phyloP scores from a whole-genome alignment of 2,329 filamentous ascomycete genomes.

The Seiridium cupressi region DNA sequence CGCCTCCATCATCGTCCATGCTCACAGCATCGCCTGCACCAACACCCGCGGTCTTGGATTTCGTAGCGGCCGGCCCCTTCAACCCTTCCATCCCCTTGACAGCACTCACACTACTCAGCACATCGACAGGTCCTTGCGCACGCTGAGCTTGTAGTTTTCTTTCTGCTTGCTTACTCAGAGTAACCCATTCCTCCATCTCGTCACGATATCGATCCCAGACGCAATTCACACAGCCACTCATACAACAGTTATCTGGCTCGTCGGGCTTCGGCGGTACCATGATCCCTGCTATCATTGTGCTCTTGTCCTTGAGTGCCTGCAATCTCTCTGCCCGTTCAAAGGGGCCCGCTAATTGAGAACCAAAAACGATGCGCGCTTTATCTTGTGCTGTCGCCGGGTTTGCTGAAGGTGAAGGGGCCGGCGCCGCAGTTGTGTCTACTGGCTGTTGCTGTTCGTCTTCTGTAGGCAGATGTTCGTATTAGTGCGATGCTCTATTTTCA shows the following conservation, averaged over 20 bases:
- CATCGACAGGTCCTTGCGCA: slow-evolving; percentile 11
- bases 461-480: neutral
- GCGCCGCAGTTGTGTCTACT: slow-evolving; percentile 9
- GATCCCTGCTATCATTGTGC: slow-evolving; percentile 72
- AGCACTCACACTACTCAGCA: slow-evolving; percentile 9
- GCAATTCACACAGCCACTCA: slow-evolving; percentile 97
- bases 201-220: slow-evolving; percentile 93
- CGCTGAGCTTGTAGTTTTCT: slow-evolving; percentile 42
- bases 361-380: slow-evolving; percentile 72
- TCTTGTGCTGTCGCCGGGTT: slow-evolving; percentile 48
- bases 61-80: slow-evolving; percentile 25
- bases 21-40: slow-evolving; percentile 42
- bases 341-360: slow-evolving; percentile 73
- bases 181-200: slow-evolving; percentile 86
- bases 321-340: slow-evolving; percentile 63
- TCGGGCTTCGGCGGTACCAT: slow-evolving; percentile 78
- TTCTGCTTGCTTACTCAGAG: slow-evolving; percentile 62
- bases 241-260: slow-evolving; percentile 98
- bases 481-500: neutral
- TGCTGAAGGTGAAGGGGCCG: slow-evolving; percentile 24
- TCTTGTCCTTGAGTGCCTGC: slow-evolving; percentile 55
- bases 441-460: slow-evolving; percentile 6
- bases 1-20: slow-evolving; percentile 80
- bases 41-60: slow-evolving; percentile 20
- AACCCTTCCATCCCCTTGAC: slow-evolving; percentile 11